phyloP scores from a whole-genome alignment of 2,329 filamentous ascomycete genomes.

The Paraphaeosphaeria sporulosa region DNA sequence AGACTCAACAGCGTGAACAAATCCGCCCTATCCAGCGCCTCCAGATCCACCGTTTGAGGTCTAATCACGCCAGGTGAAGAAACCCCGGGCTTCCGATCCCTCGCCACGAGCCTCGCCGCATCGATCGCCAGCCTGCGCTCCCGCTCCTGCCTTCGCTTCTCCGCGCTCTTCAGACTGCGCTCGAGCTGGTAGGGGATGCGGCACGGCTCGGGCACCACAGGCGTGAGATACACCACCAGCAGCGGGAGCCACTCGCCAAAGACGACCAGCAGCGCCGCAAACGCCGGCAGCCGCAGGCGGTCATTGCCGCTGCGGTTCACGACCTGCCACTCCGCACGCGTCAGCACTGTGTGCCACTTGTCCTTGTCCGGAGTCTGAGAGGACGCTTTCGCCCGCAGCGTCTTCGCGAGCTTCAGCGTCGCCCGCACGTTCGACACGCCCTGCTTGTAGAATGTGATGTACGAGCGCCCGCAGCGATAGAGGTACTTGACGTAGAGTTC shows the following conservation, averaged over 20 bases:
- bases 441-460: slow-evolving; percentile 85
- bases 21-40: slow-evolving; percentile 18
- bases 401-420: slow-evolving; percentile 63
- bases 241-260: slow-evolving; percentile 89
- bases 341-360: slow-evolving; percentile 46
- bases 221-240: slow-evolving; percentile 73
- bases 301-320: slow-evolving; percentile 74
- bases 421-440: slow-evolving; percentile 77
- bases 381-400: slow-evolving; percentile 52
- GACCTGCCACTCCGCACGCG: slow-evolving; percentile 75
- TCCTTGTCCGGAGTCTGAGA: slow-evolving; percentile 10
- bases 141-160: slow-evolving; percentile 47
- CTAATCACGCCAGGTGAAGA: neutral
- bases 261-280: slow-evolving; percentile 76
- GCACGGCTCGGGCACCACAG: slow-evolving; percentile 81
- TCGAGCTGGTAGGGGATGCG: slow-evolving; percentile 79
- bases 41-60: slow-evolving; percentile 12
- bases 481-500: slow-evolving; percentile 62
- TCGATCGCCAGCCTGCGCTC: slow-evolving; percentile 25
- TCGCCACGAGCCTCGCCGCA: slow-evolving; percentile 25
- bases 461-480: slow-evolving; percentile 73
- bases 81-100: slow-evolving; percentile 18
- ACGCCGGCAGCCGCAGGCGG: slow-evolving; percentile 77
- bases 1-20: slow-evolving; percentile 30
- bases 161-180: slow-evolving; percentile 62